A percentile compares a stretch with the other conserved stretches of the same genome.
These are phyloP conservation scores for Ophiocordyceps camponoti-floridani DNA, from an alignment of 2,329 filamentous ascomycete genomes.

Conservation along the genomic window DNA sequence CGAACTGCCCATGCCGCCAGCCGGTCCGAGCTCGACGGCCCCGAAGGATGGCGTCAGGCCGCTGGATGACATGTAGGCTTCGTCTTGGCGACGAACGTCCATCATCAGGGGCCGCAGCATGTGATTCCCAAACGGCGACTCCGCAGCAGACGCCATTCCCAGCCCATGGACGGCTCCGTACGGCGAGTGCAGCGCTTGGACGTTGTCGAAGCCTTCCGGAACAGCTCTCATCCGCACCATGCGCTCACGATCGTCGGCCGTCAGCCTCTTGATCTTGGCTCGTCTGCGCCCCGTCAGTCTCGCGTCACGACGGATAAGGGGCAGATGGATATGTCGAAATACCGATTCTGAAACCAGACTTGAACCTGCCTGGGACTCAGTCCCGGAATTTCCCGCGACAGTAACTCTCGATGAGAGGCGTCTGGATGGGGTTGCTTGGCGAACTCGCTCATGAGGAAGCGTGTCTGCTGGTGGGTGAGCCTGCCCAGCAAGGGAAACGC, in stretches of 20 bases:
- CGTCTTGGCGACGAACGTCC: slow-evolving; percentile 45
- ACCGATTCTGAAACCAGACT: slow-evolving; percentile 98
- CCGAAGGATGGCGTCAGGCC: slow-evolving; percentile 51
- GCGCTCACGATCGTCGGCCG: slow-evolving; percentile 49
- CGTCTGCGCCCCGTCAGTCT: slow-evolving; percentile 23
- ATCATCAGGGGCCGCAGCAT: slow-evolving; percentile 52
- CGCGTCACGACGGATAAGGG: background rate
- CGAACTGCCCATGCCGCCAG: slow-evolving; percentile 27
- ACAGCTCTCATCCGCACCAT: slow-evolving; percentile 58
- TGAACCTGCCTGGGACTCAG: slow-evolving; percentile 85
- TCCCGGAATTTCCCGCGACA: slow-evolving; percentile 81
- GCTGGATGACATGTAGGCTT: slow-evolving; percentile 49
- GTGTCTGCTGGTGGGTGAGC: slow-evolving; percentile 90
- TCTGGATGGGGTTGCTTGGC: slow-evolving; percentile 88
- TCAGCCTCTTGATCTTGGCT: slow-evolving; percentile 55
- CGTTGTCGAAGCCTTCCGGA: slow-evolving; percentile 52
- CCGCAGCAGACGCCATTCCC: slow-evolving; percentile 27
- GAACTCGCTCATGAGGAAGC: slow-evolving; percentile 94
- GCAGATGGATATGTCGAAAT: slow-evolving; percentile 11
- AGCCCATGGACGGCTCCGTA: slow-evolving; percentile 43
- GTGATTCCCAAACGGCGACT: slow-evolving; percentile 37
- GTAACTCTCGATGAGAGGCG: slow-evolving; percentile 69
- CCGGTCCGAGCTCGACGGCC: slow-evolving; percentile 43
- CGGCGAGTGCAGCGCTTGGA: slow-evolving; percentile 49
- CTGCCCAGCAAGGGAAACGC: slow-evolving; percentile 22